A percentile compares a stretch with the other conserved stretches of the same genome.
These are phyloP conservation scores for Corylus americana DNA, from an alignment of 306 rosid genomes.

Conservation along the genomic window DNA sequence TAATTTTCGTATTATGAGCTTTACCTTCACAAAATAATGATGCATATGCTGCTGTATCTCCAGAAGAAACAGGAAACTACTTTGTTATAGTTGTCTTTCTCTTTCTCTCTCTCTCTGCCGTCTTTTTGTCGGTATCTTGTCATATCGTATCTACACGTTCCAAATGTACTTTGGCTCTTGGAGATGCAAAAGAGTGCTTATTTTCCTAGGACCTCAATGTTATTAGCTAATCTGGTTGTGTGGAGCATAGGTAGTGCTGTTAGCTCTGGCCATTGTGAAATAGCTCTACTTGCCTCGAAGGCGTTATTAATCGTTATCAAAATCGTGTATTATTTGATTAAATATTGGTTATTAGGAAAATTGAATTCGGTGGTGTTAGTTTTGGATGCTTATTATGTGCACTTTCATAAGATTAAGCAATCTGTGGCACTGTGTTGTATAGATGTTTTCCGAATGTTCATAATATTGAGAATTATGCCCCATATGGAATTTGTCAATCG, in stretches of 20 bases:
- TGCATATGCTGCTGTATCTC: conserved; percentile 44
- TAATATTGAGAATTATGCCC: no score
- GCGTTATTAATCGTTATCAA: background rate
- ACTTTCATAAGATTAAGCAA: no score
- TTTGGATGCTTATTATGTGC: no score
- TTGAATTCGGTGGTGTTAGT: no score
- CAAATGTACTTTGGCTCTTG: conserved; percentile 33
- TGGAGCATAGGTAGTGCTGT: conserved; percentile 5
- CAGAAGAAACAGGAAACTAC: conserved; percentile 33
- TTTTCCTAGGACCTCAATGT: background rate
- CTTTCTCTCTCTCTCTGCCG: background rate
- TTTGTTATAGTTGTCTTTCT: conserved; percentile 24
- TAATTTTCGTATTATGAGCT: conserved; percentile 32
- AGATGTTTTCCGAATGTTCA: no score
- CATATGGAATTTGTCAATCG: no score
- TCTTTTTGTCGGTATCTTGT: conserved; percentile 10
- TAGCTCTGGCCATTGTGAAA: background rate
- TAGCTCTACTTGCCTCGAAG: background rate
- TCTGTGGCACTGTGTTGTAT: no score
- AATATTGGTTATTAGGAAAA: no score
- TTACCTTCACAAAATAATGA: conserved; percentile 32
- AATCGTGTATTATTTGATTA: no score
- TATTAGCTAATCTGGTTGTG: background rate
- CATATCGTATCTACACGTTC: conserved; percentile 24
- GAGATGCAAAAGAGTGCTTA: conserved; percentile 44